phyloP scores from a whole-genome alignment of 805 yeast genomes.

The Candida rishiriensis region DNA sequence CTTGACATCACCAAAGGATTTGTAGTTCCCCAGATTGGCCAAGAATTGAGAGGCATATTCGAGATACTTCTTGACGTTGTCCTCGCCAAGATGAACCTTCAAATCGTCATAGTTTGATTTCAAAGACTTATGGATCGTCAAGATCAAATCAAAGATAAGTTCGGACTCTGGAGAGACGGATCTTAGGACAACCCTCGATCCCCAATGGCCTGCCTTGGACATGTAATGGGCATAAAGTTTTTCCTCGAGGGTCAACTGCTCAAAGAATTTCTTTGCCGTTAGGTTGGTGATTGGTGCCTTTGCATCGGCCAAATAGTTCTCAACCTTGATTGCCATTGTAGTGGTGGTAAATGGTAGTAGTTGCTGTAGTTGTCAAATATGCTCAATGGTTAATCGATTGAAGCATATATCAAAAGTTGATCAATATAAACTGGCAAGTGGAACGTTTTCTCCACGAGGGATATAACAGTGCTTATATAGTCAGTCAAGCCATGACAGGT shows the following conservation, averaged over 20 bases:
- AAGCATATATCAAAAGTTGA: too few species aligned
- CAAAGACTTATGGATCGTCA: constrained; percentile 50
- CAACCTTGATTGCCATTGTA: constrained; percentile 11
- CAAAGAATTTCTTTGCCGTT: constrained; percentile 65
- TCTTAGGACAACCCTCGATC: constrained; percentile 72
- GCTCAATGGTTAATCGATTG: too few species aligned
- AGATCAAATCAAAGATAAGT: constrained; percentile 62
- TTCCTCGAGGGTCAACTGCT: constrained; percentile 53
- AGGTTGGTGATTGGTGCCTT: constrained; percentile 69
- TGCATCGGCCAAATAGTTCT: constrained; percentile 46
- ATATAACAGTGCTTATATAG: too few species aligned
- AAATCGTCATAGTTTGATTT: constrained; percentile 43
- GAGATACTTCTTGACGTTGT: constrained; percentile 44
- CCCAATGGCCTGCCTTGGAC: constrained; percentile 79
- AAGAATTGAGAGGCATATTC: constrained; percentile 75
- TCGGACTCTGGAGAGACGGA: constrained; percentile 84
- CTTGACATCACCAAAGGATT: constrained; percentile 85
- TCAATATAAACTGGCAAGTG: too few species aligned
- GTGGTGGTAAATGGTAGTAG: background rate
- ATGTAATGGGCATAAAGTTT: constrained; percentile 79
- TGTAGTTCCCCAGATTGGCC: constrained; percentile 72
- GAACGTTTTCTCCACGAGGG: too few species aligned
- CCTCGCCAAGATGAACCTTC: constrained; percentile 31
- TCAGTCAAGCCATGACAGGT: too few species aligned
- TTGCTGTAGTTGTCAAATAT: too few species aligned